Base-by-base conservation (phyloP, 495 filamentous ascomycete genomes). In the Penicillium lividum region DNA sequence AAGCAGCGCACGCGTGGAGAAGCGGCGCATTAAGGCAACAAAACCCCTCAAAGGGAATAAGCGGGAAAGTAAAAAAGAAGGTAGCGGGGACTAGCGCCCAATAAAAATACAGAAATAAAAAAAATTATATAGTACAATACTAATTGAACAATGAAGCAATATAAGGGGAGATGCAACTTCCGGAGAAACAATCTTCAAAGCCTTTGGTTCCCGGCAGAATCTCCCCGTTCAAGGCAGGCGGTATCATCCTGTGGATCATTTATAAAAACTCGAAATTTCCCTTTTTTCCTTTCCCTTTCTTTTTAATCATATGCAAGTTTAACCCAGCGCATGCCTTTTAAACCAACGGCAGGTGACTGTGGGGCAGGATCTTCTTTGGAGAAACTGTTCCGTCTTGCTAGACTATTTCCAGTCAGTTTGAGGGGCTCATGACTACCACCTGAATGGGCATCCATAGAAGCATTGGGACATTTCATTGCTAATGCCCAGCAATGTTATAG, bases 401-500 rank as follows among this genome's bases (percentile, higher is more conserved):
- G 74, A 77, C 64, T 25, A 68, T 71, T 51, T 60, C 77, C 77
- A 78, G 71, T 69, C 62, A 73, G 77, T 80, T 80, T 80, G 77
- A 80, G 75, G 77, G 71, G 75, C 67, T 67, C 71, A 78, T 75
- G 70, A 76, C 61, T 22, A 22, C 54, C 40, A 53, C 61, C 56
- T 78, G 77, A 61, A 63, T 80, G 76, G 73, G 67, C 77, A 76
- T 73, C 77, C 75, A 80, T 80, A 80, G 72, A 80, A 61, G 65
- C 58, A 65, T 80, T 74, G 74, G 71, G n/a, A 52, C 50, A 52
- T 52, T 5, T 4, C 33, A 22, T 51, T 28, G 48, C 48, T 33
- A 51, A 33, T 51, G 34, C n/a, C 45, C 13, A 5, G 9, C 29
- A 51, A 27, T 47, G 1, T 27, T 47, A 27, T 22, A 28, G 28